These are phyloP conservation scores for Magnusiomyces tetraspermus DNA, from an alignment of 1,139 yeast genomes.

Conservation along the genomic window DNA sequence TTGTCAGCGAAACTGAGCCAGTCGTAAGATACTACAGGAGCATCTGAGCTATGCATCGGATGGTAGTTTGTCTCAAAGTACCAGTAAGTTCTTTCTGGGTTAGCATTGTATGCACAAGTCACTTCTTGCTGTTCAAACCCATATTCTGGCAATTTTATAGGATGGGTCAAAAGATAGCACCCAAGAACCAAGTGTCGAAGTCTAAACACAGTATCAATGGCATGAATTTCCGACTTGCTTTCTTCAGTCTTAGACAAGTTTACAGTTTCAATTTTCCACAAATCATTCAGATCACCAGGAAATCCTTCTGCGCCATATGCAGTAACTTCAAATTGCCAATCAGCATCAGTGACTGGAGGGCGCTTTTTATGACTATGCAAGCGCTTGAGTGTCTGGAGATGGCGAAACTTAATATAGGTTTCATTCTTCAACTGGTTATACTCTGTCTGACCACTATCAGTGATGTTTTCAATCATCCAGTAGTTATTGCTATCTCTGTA, in stretches of 20 bases:
- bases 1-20: slow-evolving; percentile 25
- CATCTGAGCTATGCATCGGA: slow-evolving; percentile 32
- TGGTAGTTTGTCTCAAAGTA: slow-evolving; percentile 53
- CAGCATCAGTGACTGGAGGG: slow-evolving; percentile 76
- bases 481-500: slow-evolving; percentile 48
- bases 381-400: slow-evolving; percentile 49
- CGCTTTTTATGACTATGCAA: slow-evolving; percentile 47
- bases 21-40: slow-evolving; percentile 28
- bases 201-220: slow-evolving; percentile 50
- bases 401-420: slow-evolving; percentile 50
- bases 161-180: slow-evolving; percentile 57
- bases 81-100: slow-evolving; percentile 52
- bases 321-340: slow-evolving; percentile 65
- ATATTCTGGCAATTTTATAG: slow-evolving; percentile 56
- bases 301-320: slow-evolving; percentile 44
- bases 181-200: slow-evolving; percentile 49
- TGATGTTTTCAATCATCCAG: slow-evolving; percentile 50
- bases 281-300: slow-evolving; percentile 27
- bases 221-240: slow-evolving; percentile 39
- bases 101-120: slow-evolving; percentile 59
- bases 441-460: slow-evolving; percentile 8
- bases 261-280: slow-evolving; percentile 25
- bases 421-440: slow-evolving; percentile 41
- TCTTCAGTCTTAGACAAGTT: slow-evolving; percentile 22
- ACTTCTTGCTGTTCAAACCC: slow-evolving; percentile 67